A percentile compares a stretch with the other conserved stretches of the same genome.
Evolutionary conservation across 257 asterid species (phyloP).

Genomic region (Nicotiana attenuata): DNA sequence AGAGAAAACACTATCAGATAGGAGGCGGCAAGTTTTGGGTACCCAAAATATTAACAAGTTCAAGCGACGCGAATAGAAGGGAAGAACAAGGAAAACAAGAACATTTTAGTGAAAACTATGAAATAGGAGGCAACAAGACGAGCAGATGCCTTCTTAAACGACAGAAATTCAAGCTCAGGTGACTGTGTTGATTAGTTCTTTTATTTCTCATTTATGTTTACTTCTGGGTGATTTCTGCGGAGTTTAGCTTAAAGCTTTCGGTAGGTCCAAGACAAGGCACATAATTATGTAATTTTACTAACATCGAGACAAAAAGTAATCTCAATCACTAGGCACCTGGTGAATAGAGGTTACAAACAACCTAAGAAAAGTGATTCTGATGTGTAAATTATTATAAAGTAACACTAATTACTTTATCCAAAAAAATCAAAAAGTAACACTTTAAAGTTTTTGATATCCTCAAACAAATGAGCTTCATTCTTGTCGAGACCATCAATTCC

Average conservation of each 20-base stretch:
- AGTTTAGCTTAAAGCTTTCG: background rate
- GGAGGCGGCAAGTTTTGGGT: background rate
- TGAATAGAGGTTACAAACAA: background rate
- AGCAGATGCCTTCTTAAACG: background rate
- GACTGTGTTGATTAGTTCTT: background rate
- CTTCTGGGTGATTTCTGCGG: background rate
- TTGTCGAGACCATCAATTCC: constrained; percentile 2
- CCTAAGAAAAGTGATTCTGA: background rate
- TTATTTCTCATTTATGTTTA: background rate
- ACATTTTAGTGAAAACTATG: background rate
- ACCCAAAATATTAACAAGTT: background rate
- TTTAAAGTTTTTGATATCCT: background rate
- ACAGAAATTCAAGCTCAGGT: background rate
- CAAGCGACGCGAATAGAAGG: background rate
- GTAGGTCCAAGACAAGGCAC: background rate
- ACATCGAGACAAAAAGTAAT: background rate
- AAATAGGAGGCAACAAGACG: background rate
- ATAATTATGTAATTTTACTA: background rate
- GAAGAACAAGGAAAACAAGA: background rate
- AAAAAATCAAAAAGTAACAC: background rate
- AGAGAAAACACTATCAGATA: background rate
- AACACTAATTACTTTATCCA: too few species aligned
- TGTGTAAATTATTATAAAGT: background rate
- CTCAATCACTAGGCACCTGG: background rate
- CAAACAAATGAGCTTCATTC: background rate